Conservation (phyloP, 1,284 basidiomycete genomes). For the Microbotryum scabiosae region DNA sequence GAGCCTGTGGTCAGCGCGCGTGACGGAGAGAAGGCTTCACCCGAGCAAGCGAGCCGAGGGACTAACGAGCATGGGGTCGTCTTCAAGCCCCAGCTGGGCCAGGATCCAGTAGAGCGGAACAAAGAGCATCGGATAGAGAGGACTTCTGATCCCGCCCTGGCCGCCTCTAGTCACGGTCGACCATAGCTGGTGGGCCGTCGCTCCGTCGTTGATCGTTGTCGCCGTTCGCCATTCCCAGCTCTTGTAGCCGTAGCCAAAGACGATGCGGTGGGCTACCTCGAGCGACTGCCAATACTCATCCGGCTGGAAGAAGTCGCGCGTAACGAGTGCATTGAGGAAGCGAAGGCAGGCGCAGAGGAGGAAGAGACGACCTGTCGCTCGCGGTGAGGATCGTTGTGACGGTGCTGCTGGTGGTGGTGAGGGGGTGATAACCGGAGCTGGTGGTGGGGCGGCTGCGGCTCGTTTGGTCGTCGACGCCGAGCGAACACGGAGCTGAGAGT, state of each 20-base stretch:
- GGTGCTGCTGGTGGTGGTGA: no score
- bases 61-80: slow-evolving; percentile 37
- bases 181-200: background rate
- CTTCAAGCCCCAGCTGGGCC: slow-evolving; percentile 51
- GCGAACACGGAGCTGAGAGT: no score
- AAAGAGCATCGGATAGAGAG: slow-evolving; percentile 50
- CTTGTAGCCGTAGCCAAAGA: slow-evolving; percentile 83
- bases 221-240: slow-evolving; percentile 90
- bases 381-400: background rate
- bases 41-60: slow-evolving; percentile 41
- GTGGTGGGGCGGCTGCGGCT: no score
- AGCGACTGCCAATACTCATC: slow-evolving; percentile 96
- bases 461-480: no score
- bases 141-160: slow-evolving; percentile 38
- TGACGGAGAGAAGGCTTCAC: slow-evolving; percentile 11
- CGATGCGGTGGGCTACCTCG: slow-evolving; percentile 78
- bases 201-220: slow-evolving; percentile 45
- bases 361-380: background rate
- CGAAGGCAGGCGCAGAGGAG: slow-evolving; percentile 38
- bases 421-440: no score
- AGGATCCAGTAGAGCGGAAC: slow-evolving; percentile 67
- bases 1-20: background rate
- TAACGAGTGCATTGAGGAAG: slow-evolving; percentile 51
- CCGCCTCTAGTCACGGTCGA: slow-evolving; percentile 1
- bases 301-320: slow-evolving; percentile 87